These are phyloP conservation scores for Populus simonii DNA, from an alignment of 345 rosid genomes.

Conservation along the genomic window DNA sequence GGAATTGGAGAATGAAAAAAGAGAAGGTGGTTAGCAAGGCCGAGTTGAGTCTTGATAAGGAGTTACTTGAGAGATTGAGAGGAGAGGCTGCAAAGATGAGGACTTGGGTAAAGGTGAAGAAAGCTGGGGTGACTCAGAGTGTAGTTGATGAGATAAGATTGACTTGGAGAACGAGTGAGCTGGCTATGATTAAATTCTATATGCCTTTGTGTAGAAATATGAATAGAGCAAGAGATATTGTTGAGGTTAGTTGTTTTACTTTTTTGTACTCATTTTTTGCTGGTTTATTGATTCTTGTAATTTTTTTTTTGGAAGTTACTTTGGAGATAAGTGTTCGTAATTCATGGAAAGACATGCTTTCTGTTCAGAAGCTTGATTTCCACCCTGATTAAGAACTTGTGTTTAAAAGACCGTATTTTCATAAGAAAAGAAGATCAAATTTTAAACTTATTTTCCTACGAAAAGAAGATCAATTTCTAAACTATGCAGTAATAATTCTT, in stretches of 20 bases:
- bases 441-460: background rate
- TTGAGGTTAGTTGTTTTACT: constrained; percentile 49
- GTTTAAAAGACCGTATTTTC: background rate
- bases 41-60: constrained; percentile 53
- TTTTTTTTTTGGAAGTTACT: background rate
- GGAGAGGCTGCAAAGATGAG: constrained; percentile 54
- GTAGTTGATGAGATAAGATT: constrained; percentile 57
- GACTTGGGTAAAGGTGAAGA: constrained; percentile 81
- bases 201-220: constrained; percentile 72
- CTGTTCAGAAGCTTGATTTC: background rate
- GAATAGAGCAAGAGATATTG: constrained; percentile 79
- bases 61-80: constrained; percentile 55
- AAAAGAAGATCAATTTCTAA: background rate
- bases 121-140: constrained; percentile 70
- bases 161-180: constrained; percentile 57
- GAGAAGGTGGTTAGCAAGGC: constrained; percentile 46
- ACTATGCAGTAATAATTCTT: background rate
- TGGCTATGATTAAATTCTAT: constrained; percentile 70
- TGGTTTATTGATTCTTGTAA: background rate
- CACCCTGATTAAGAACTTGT: background rate
- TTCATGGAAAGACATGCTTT: background rate
- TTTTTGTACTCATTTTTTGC: background rate
- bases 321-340: background rate
- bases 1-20: constrained; percentile 56
- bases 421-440: background rate